phyloP scores from a whole-genome alignment of 345 rosid species.

The Lepidium aucheri region DNA sequence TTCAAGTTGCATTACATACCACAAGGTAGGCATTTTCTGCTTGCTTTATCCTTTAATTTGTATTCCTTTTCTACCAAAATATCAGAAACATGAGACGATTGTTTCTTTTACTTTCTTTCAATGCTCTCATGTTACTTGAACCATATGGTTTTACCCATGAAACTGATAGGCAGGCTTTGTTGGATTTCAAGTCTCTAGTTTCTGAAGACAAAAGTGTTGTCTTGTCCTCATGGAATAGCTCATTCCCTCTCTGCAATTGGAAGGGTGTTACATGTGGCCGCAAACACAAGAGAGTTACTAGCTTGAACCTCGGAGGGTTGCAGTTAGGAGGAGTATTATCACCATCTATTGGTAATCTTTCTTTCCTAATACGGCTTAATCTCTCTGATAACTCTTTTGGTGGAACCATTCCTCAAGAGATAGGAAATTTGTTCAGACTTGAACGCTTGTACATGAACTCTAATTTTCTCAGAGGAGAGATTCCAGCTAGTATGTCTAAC shows the following conservation, averaged over 20 bases:
- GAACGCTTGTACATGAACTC: not conserved
- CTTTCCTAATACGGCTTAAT: not conserved
- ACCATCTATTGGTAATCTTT: not conserved
- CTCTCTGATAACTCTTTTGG: not conserved
- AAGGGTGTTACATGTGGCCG: no score
- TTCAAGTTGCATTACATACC: no score
- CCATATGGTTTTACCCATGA: not conserved
- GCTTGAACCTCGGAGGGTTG: not conserved
- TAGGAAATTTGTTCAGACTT: not conserved
- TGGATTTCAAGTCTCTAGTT: not conserved
- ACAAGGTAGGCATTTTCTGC: no score
- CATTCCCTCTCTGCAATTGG: not conserved
- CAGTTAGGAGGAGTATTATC: not conserved
- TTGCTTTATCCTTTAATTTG: no score
- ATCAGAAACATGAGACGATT: not conserved
- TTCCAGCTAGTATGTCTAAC: not conserved
- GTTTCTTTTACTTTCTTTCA: not conserved
- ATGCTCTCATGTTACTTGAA: not conserved
- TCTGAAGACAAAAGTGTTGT: not conserved
- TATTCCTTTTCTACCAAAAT: no score
- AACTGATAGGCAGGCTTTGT: not conserved
- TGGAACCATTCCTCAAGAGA: not conserved
- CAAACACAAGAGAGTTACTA: not conserved
- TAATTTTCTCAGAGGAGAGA: not conserved
- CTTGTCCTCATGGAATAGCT: not conserved